A percentile compares a stretch with the other conserved stretches of the same genome.
These are phyloP conservation scores for Xylaria nigripes DNA, from an alignment of 495 filamentous ascomycete species.

Conservation along the genomic window DNA sequence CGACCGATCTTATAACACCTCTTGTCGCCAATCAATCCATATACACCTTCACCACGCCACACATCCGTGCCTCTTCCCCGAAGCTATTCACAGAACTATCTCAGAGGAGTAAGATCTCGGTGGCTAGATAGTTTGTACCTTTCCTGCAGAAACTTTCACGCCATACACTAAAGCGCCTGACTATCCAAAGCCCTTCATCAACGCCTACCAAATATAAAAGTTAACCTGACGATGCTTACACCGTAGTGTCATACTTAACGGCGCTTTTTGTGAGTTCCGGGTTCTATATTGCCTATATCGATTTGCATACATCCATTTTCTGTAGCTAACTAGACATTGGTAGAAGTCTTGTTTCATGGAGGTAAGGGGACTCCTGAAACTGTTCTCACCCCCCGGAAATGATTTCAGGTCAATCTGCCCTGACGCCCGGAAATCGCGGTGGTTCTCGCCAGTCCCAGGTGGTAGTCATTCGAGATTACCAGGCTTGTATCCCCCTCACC, in stretches of 20 bases:
- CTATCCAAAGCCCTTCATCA: not conserved
- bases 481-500: slow-evolving; percentile 35
- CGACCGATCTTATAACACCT: slow-evolving; percentile 8
- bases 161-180: not conserved
- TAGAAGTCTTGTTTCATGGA: slow-evolving; percentile 11
- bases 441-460: slow-evolving; percentile 12
- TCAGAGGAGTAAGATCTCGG: not conserved
- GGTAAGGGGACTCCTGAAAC: slow-evolving; percentile 6
- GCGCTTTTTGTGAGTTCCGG: slow-evolving; percentile 1
- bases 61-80: not conserved
- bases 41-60: slow-evolving; percentile 3
- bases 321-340: not conserved
- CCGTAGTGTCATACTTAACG: slow-evolving; percentile 7
- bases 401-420: slow-evolving; percentile 13
- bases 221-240: slow-evolving; percentile 8
- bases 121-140: slow-evolving; percentile 1
- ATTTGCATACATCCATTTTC: not conserved
- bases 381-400: slow-evolving; percentile 12
- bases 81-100: slow-evolving; percentile 1
- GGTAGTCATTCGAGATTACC: slow-evolving; percentile 26
- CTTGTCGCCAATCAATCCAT: not conserved
- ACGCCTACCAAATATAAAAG: not conserved
- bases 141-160: not conserved
- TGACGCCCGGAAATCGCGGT: slow-evolving; percentile 13
- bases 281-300: not conserved